These are phyloP conservation scores for Globisporangium abappressorium DNA, from an alignment of 352 stramenopile species.

Conservation along the genomic window DNA sequence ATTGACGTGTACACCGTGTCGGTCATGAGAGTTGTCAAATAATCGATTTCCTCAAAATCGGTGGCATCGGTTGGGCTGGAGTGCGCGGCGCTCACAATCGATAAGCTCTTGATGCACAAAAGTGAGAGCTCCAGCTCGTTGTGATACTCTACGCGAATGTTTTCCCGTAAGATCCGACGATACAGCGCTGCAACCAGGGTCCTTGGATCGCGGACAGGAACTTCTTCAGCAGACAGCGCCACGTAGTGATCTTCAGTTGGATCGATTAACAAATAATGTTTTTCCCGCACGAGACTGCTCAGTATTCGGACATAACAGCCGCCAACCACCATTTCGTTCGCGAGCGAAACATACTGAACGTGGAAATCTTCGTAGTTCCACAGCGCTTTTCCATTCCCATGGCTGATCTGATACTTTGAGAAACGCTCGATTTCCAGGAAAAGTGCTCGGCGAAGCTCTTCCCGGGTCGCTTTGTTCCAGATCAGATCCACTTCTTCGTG, in stretches of 20 bases:
- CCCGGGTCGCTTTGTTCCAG: conserved; percentile 90
- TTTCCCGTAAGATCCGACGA: conserved; percentile 73
- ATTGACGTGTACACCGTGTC: conserved; percentile 62
- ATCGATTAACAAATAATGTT: conserved; percentile 51
- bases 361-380: conserved; percentile 97
- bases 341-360: conserved; percentile 89
- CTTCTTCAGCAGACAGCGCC: conserved; percentile 42
- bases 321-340: conserved; percentile 84
- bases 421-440: conserved; percentile 84
- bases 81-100: conserved; percentile 59
- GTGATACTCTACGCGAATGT: conserved; percentile 62
- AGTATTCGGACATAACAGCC: conserved; percentile 88
- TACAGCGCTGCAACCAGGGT: conserved; percentile 60
- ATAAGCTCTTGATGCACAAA: conserved; percentile 57
- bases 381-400: conserved; percentile 65
- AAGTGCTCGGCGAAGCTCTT: conserved; percentile 87
- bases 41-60: conserved; percentile 68
- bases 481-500: conserved; percentile 92
- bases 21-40: conserved; percentile 59
- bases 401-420: conserved; percentile 65
- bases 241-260: conserved; percentile 54
- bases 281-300: conserved; percentile 32
- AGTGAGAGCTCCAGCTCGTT: conserved; percentile 63
- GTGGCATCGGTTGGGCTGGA: conserved; percentile 29
- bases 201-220: conserved; percentile 52